Base-by-base conservation (phyloP, 805 yeast species). In the Starmera quercuum region DNA sequence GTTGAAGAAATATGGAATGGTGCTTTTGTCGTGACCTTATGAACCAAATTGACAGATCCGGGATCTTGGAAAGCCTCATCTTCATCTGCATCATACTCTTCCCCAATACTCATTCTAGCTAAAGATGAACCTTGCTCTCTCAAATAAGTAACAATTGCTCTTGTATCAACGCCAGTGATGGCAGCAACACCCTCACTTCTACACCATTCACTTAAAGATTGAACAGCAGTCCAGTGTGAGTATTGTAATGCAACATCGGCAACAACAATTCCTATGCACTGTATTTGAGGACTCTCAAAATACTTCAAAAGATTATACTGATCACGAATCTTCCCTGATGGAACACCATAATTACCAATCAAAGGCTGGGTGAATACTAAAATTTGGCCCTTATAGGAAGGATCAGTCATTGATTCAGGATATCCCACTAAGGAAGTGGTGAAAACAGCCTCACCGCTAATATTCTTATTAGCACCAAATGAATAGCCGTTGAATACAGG, bases 161-260 rank as follows among this genome's bases (percentile, higher is more conserved):
- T 83, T 44, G 99, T 92, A 61, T 92, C 99, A 30, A 92, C 96
- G 41, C 97, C 98, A 28, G 96, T 77, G 50, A 92, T 83, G 30
- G 96, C 94, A 36, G 97, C 94, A 36, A 94, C 92, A 28, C 95
- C 95, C 49, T 87, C 94, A 56, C 95, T 79, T 62, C 83, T 76
- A 67, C 98, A 92, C 98, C 97, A 92, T 49, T 83, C 84, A 39
- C 85, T 83, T 38, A 92, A 71, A 14, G 95, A 81, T 66, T 92
- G 97, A 22, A 92, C 95, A 4, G 99, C 99, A 24, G 97, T 88
- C 98, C 98, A 92, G 60, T 92, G 99, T n/a, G 96, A 85, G 62
- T 90, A 86, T 57, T 87, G 74, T 71, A 88, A 73, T 16, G 98
- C 97, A 35, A 76, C 95, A 54, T 92, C 96, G 28, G 95, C 83